Base-by-base conservation (phyloP, 805 yeast genomes). In the Metschnikowia arizonensis region DNA sequence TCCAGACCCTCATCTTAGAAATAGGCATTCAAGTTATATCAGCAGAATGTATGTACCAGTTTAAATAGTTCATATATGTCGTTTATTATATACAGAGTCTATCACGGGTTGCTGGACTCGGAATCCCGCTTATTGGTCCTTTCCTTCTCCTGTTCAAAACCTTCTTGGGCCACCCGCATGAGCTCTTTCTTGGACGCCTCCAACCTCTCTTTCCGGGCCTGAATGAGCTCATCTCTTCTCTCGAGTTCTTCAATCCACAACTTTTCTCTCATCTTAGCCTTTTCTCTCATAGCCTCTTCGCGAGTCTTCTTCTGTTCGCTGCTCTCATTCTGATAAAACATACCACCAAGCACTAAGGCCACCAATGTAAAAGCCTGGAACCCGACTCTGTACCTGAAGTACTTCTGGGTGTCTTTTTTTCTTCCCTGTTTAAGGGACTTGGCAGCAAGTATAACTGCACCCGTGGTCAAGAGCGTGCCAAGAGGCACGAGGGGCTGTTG, bases 211-310 rank as follows among this genome's bases (percentile, higher is more conserved):
- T 78, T 81, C 57, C 95, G 74, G 49, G 74, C 79, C 60, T 84
- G 81, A 46, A 82, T 79, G 46, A 81, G 85, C 11, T 65, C 76
- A 62, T 89, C 97, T 63, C 95, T 78, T 68, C 96, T 78, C 61
- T 89, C 97, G 58, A 89, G 74, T 59, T 85, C 95, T 60, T 85
- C 88, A 50, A 89, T 84, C 97, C 97, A 90, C 53, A 90, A 61
- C 57, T 69, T 73, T 61, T 90, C 96, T 72, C 97, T 82, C 60
- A 79, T 67, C 63, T 84, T 84, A 33, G 97, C 95, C 77, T 87
- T 85, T 56, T 82, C 85, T 44, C 79, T 69, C 54, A 86, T 71
- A 51, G 72, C 61, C 26, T 85, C 91, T 54, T 87, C 91, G 43
- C 77, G 76, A 3, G 54, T 37, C 41, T 54, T 46, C 45, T 63